Evolutionary conservation across 2,329 filamentous ascomycete genomes (phyloP), one percentile per base, ranked within the genome.

Genomic region (Alternaria brassicae): DNA sequence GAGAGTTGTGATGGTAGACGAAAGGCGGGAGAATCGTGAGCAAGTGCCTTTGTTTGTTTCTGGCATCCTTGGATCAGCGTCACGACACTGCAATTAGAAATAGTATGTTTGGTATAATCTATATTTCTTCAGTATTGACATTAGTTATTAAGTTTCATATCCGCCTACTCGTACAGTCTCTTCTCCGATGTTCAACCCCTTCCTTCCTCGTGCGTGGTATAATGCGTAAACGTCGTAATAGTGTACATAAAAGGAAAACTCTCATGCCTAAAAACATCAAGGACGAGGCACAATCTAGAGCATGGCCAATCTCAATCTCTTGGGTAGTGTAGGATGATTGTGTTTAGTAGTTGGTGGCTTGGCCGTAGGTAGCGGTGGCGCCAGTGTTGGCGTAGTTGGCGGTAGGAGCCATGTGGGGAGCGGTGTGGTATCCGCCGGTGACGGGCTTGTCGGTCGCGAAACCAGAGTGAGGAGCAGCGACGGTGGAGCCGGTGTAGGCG

Each of bases 401-500:
- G 15, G 69, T 67, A 44, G 72, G 60, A 30, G 58, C 61, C 6
- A 52, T n/a, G 59, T 61, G 57, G 3, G 81, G 81, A 10, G 78
- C 78, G 28, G 80, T 83, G 74, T 82, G 81, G 65, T 82, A 83
- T 7, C 80, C 79, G 34, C 75, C 72, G n/a, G 69, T 66, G 15
- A 78, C 62, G 4, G 73, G 71, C 67, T 78, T 78, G 63, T 72
- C 67, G 61, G 65, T 63, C 7, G 75, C 74, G 51, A 80, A 79
- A 36, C 71, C 72, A 37, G 69, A 64, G 30, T 70, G 72, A 42
- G 72, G 71, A n/a, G 75, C 69, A 17, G 73, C 77, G 49, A 82
- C 79, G 19, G 82, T 85, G 13, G 81, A 81, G 50, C 82, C 81
- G 32, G 69, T 71, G 72, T 81, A 81, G 25, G 77, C 81, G 39